phyloP scores from a whole-genome alignment of 495 filamentous ascomycete species.

The Coniosporium apollinis region DNA sequence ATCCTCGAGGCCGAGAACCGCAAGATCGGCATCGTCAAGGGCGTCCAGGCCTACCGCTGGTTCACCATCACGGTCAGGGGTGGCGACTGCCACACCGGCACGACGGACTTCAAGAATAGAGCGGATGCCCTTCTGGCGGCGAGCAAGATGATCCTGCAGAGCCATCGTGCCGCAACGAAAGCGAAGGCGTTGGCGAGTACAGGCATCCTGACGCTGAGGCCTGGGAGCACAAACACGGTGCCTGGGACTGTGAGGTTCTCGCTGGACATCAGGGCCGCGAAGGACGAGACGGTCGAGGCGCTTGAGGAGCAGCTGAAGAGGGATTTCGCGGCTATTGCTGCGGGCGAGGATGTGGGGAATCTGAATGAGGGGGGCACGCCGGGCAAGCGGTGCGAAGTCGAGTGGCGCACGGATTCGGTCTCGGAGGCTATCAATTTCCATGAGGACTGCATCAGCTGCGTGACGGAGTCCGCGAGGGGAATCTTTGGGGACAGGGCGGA shows the following conservation, averaged over 20 bases:
- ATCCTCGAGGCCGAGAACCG: slow-evolving; percentile 43
- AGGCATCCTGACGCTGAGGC: slow-evolving; percentile 49
- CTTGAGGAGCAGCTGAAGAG: slow-evolving; percentile 37
- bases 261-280: slow-evolving; percentile 51
- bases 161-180: slow-evolving; percentile 41
- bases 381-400: slow-evolving; percentile 38
- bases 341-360: slow-evolving; percentile 29
- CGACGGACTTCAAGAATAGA: slow-evolving; percentile 44
- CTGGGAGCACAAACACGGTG: slow-evolving; percentile 60
- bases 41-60: slow-evolving; percentile 57
- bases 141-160: slow-evolving; percentile 49
- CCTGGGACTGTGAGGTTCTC: slow-evolving; percentile 52
- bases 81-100: slow-evolving; percentile 57
- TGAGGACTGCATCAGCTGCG: slow-evolving; percentile 48
- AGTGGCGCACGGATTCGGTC: slow-evolving; percentile 43
- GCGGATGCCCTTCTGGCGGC: slow-evolving; percentile 52
- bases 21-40: slow-evolving; percentile 54
- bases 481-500: slow-evolving; percentile 30
- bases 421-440: slow-evolving; percentile 55
- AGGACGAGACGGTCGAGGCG: slow-evolving; percentile 36
- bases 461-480: slow-evolving; percentile 41
- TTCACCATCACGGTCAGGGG: slow-evolving; percentile 49
- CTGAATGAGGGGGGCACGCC: slow-evolving; percentile 25
- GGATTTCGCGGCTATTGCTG: slow-evolving; percentile 42
- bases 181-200: slow-evolving; percentile 48